Percentiles rank a stretch among this genome's conserved stretches.
Evolutionary conservation across 2,329 filamentous ascomycete genomes (phyloP).

Genomic region (Seiridium cupressi): DNA sequence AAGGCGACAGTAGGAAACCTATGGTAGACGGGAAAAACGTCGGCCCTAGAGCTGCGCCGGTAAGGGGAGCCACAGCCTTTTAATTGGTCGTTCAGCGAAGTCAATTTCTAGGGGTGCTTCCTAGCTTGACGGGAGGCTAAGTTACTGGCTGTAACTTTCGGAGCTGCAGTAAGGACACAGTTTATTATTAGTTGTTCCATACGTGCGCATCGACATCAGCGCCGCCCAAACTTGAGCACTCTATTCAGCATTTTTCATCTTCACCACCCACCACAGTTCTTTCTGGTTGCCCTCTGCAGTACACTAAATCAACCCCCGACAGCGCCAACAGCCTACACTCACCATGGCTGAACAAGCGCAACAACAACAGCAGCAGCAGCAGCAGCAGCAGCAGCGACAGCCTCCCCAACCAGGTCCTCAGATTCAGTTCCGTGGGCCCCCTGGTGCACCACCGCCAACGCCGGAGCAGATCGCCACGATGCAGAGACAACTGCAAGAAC

Average conservation of each 20-base stretch:
- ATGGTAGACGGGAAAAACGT: too few relatives aligned
- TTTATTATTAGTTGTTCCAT: not conserved
- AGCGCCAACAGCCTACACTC: not conserved
- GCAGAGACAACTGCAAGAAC: constrained; percentile 76
- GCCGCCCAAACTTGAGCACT: not conserved
- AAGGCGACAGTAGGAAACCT: too few relatives aligned
- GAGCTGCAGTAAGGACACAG: constrained; percentile 3
- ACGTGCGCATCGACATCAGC: not conserved
- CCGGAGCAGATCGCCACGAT: constrained; percentile 85
- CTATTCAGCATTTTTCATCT: not conserved
- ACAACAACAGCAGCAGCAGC: not conserved
- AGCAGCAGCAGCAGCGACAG: not conserved
- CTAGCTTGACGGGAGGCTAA: not conserved
- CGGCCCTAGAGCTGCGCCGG: too few relatives aligned
- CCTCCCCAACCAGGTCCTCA: not conserved
- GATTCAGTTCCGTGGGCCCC: constrained; percentile 30
- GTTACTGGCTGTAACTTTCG: not conserved
- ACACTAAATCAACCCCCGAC: not conserved
- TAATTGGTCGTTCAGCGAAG: not conserved
- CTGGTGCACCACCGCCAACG: constrained; percentile 53
- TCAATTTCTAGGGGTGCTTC: not conserved
- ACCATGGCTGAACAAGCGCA: constrained; percentile 4
- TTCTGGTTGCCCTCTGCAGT: not conserved
- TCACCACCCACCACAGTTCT: not conserved
- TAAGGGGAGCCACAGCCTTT: not conserved